phyloP scores from a whole-genome alignment of 257 asterid genomes.

The Solanum lignicaule region DNA sequence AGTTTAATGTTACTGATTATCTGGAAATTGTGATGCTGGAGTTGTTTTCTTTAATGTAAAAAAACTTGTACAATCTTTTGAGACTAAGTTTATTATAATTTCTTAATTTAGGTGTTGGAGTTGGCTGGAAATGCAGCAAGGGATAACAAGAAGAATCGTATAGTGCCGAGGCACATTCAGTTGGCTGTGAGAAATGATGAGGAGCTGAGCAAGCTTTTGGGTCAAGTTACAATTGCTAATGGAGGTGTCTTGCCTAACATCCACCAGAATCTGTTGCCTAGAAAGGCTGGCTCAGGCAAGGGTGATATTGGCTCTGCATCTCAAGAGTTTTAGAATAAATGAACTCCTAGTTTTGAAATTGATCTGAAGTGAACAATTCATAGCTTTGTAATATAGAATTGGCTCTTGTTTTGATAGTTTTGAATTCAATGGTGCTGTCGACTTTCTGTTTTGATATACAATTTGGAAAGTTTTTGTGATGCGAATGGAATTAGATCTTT shows the following conservation, averaged over 20 bases:
- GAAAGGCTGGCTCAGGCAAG: conserved; percentile 1
- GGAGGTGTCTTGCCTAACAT: conserved; percentile 5
- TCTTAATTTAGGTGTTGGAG: neutral
- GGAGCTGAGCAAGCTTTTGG: conserved; percentile 9
- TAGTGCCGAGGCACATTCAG: conserved; percentile 3
- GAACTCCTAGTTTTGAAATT: neutral
- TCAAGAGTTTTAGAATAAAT: conserved; percentile 1
- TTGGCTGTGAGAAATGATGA: conserved; percentile 8
- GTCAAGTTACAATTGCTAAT: conserved; percentile 3
- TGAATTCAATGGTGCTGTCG: neutral
- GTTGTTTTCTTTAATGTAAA: neutral
- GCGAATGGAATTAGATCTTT: neutral
- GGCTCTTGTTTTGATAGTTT: neutral
- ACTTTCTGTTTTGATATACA: neutral
- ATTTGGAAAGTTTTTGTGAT: neutral
- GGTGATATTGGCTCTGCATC: conserved; percentile 1
- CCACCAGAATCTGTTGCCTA: conserved; percentile 4
- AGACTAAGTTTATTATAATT: neutral
- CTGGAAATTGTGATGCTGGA: neutral
- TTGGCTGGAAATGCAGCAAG: conserved; percentile 10
- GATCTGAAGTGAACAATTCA: neutral
- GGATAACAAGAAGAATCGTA: conserved; percentile 6
- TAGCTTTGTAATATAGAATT: neutral
- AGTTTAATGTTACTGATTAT: neutral
- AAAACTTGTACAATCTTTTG: neutral